A percentile compares a stretch with the other conserved stretches of the same genome.
Conservation (phyloP, 345 rosid genomes). For the Trapa incisa region DNA sequence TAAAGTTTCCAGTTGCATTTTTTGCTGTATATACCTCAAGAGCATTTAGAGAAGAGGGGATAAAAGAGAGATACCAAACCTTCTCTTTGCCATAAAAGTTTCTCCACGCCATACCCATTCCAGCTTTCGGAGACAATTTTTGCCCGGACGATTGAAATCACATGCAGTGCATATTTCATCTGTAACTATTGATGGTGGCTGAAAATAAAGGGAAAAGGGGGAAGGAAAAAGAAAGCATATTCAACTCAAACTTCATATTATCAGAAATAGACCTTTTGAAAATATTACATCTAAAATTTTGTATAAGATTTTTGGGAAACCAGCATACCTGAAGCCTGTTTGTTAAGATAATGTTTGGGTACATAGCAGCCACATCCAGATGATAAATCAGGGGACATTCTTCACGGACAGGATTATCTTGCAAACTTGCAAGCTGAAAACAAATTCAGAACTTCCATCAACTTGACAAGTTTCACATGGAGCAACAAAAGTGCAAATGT, state of each 20-base stretch:
- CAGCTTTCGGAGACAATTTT: conserved; percentile 84
- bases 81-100: conserved; percentile 70
- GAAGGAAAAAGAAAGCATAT: neutral
- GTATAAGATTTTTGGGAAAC: neutral
- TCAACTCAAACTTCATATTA: neutral
- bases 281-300: neutral
- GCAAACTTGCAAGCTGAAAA: conserved; percentile 63
- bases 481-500: neutral
- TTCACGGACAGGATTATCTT: conserved; percentile 69
- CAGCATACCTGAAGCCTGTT: conserved; percentile 85
- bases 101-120: conserved; percentile 99
- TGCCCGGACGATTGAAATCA: conserved; percentile 91
- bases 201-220: conserved; percentile 19
- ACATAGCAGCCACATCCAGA: conserved; percentile 98
- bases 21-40: conserved; percentile 10
- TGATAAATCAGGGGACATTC: conserved; percentile 97
- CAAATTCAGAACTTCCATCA: neutral
- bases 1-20: conserved; percentile 9
- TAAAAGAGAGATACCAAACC: conserved; percentile 25
- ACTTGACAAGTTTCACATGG: neutral
- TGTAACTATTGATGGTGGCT: conserved; percentile 92
- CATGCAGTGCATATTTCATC: conserved; percentile 91
- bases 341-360: conserved; percentile 94
- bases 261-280: neutral
- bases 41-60: neutral